phyloP scores from a whole-genome alignment of 1,284 basidiomycete species.

The Cutaneotrichosporon sp. region DNA sequence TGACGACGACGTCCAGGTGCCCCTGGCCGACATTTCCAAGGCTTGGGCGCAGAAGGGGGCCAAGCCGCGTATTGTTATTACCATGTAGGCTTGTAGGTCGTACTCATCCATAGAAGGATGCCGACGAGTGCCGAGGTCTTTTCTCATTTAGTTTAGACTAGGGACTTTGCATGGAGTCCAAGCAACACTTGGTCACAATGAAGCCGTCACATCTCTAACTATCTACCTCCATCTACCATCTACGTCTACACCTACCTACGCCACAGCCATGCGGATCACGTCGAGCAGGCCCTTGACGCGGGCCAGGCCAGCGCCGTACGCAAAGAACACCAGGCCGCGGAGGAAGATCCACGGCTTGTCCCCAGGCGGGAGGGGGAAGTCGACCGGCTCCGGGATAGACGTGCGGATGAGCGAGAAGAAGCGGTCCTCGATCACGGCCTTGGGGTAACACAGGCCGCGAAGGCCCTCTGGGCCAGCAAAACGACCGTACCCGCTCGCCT shows the following conservation, averaged over 20 bases:
- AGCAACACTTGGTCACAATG: no score
- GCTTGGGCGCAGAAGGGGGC: no score
- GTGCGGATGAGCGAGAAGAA: constrained; percentile 81
- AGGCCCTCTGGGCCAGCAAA: constrained; percentile 93
- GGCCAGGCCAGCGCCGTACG: constrained; percentile 62
- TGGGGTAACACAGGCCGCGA: constrained; percentile 77
- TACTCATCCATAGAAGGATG: no score
- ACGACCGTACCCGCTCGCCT: constrained; percentile 83
- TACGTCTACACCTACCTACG: constrained; percentile 1
- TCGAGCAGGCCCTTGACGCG: constrained; percentile 2
- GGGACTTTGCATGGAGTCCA: no score
- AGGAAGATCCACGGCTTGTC: constrained; percentile 67
- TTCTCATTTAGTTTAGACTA: no score
- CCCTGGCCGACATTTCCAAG: no score
- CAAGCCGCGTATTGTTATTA: no score
- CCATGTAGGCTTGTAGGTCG: no score
- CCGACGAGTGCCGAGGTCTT: no score
- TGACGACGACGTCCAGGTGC: no score
- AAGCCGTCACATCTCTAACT: no score
- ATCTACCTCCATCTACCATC: background rate
- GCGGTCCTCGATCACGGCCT: constrained; percentile 80
- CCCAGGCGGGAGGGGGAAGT: constrained; percentile 26
- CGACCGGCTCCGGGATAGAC: constrained; percentile 63
- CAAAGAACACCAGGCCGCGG: constrained; percentile 67
- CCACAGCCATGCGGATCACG: background rate